Evolutionary conservation across 2,329 filamentous ascomycete genomes (phyloP).

Genomic region (Xylariomycetidae sp.): DNA sequence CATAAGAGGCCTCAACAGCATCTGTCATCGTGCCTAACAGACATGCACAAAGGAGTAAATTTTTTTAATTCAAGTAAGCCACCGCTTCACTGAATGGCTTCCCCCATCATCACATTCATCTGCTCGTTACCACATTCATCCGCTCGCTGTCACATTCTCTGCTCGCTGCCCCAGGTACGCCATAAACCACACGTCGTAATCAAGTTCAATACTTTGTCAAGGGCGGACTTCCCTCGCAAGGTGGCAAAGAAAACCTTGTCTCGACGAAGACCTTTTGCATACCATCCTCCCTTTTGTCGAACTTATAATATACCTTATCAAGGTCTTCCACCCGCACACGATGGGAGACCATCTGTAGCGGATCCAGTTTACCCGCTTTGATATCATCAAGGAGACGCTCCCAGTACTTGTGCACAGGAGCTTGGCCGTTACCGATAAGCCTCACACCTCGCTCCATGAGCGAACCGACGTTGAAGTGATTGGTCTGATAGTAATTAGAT

Average conservation of each 20-base stretch:
- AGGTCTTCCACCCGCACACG: slow-evolving; percentile 71
- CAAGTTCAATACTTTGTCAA: slow-evolving; percentile 37
- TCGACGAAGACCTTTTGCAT: slow-evolving; percentile 78
- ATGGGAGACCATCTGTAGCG: slow-evolving; percentile 76
- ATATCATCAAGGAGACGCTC: slow-evolving; percentile 67
- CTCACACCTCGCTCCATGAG: slow-evolving; percentile 85
- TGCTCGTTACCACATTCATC: not conserved
- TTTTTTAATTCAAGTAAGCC: too few species aligned
- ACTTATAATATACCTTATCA: slow-evolving; percentile 60
- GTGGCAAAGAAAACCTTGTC: slow-evolving; percentile 51
- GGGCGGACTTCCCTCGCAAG: slow-evolving; percentile 36
- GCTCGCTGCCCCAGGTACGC: too few species aligned
- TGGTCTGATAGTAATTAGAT: slow-evolving; percentile 47
- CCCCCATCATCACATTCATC: too few species aligned
- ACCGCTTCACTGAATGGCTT: too few species aligned
- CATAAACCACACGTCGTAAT: too few species aligned
- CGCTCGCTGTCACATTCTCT: too few species aligned
- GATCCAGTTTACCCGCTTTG: slow-evolving; percentile 64
- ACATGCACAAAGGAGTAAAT: too few species aligned
- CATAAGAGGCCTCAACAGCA: too few species aligned
- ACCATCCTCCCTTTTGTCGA: slow-evolving; percentile 56
- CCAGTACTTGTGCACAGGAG: slow-evolving; percentile 82
- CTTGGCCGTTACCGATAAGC: slow-evolving; percentile 63
- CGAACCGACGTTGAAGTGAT: slow-evolving; percentile 78
- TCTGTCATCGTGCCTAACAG: too few species aligned